Evolutionary conservation across 2,329 filamentous ascomycete genomes (phyloP), one percentile per base, ranked within the genome.

Genomic region (Elsinoe ampelina): DNA sequence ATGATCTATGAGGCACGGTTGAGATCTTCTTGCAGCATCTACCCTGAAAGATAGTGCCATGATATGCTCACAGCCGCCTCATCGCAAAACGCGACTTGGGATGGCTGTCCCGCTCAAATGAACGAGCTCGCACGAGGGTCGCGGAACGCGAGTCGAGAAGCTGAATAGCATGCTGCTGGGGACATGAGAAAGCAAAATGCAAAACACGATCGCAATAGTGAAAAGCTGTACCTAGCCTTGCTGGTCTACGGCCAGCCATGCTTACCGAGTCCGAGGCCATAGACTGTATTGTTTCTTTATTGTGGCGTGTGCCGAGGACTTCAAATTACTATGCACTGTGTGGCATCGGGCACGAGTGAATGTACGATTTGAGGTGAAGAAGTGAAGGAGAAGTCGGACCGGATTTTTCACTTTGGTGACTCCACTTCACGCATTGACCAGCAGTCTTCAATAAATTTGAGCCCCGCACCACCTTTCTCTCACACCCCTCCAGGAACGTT

Each of bases 1-100:
- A 52, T 52, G 48, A 52, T 35, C 48, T 52, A 52, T 52, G 48
- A 52, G 48, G 48, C 48, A 52, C 48, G 15, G 4, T 12, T 12
- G 26, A 13, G 7, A 20, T 35, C 26, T 52, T 52, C 48, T 52
- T 39, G 48, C 48, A 52, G 8, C 34, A 19, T n/a, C 26, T n/a
- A 17, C 19, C 32, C 6, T 19, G n/a, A 12, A 39, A 35, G 32
- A 52, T 34, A 38, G 32, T 3, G 48, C 32, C 48, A 52, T 19
- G 13, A 39, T 35, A 26, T 39, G 48, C 48, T 52, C 48, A 52
- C 48, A 52, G 17, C 48, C 48, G 48, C 35, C 48, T 52, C 34
- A 19, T 52, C 48, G 48, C 48, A 52, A 52, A 35, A 52, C 48
- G 48, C 48, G 17, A 52, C 48, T 52, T 19, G 48, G 35, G 11